Evolutionary conservation across 306 rosid species (phyloP), one percentile per base, ranked within the genome.

Genomic region (Prunus padus): DNA sequence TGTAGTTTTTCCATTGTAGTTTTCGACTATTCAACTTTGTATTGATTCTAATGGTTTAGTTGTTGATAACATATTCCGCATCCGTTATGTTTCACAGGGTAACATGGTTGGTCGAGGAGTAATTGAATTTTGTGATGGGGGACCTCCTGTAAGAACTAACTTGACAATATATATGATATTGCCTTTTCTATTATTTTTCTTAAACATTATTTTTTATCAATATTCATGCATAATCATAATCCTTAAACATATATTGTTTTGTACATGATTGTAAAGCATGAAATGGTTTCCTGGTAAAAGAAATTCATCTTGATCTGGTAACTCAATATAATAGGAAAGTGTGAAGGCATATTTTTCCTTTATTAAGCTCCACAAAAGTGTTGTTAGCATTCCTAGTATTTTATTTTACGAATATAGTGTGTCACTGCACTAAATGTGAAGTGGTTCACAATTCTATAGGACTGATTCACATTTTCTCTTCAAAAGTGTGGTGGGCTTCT

Each of bases 51-150:
- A 23, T 42, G 6, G 20, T 25, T 37, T 64, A 30, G 25, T 15
- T 28, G 19, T 15, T 28, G 25, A 26, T 64, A 16, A 72, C 9
- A 15, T 11, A n/a, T 52, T 22, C 20, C 12, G 4, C 40, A 59
- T 69, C 26, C 54, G 75, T 66, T 68, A 55, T 77, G 80, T 51
- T 80, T 72, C 62, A 70, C 83, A 93, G 98, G 97, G 98, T 15
- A 86, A 71, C 69, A 0, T 91, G 89, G 74, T 93, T 47, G 96
- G 92, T 40, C 87, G 98, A 82, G 98, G 97, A 65, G 74, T 93
- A 42, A 55, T 93, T 60, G 93, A 93, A 77, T 81, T 89, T 51
- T 93, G 98, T 67, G 97, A 91, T 14, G 93, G 90, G n/a, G 89
- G 81, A 81, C 97, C 98, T 69, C 93, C 92, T 42, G 97, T 93